A percentile compares a stretch with the other conserved stretches of the same genome.
Evolutionary conservation across 495 filamentous ascomycete species (phyloP).

Genomic region (Daldinia vernicosa): DNA sequence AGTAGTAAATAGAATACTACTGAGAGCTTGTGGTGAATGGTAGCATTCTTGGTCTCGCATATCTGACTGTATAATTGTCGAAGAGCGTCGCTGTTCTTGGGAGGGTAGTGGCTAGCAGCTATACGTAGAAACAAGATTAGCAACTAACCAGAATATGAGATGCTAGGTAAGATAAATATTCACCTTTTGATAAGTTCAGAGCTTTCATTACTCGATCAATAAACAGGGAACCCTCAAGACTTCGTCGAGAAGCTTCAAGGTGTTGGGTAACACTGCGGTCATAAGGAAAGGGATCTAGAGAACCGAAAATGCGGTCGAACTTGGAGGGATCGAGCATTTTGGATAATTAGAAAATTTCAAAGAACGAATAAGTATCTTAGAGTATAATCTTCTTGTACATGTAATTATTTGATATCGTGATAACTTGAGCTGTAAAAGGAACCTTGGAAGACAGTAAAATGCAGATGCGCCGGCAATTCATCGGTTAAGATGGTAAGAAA

Average conservation of each 20-base stretch:
- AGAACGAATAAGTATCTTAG: neutral
- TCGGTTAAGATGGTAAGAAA: conserved; percentile 10
- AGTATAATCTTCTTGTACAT: neutral
- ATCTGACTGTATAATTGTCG: conserved; percentile 72
- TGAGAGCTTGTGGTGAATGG: conserved; percentile 77
- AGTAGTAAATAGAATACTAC: conserved; percentile 83
- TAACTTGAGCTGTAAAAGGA: neutral
- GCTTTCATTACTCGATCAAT: conserved; percentile 76
- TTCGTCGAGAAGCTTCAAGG: conserved; percentile 69
- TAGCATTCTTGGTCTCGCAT: conserved; percentile 61
- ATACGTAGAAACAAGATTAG: conserved; percentile 12
- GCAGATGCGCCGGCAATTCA: conserved; percentile 17
- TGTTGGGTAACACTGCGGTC: conserved; percentile 63
- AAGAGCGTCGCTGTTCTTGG: conserved; percentile 69
- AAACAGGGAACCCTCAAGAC: conserved; percentile 73
- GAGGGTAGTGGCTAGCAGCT: conserved; percentile 69
- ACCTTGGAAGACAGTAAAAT: neutral
- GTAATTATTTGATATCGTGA: neutral
- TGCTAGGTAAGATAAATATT: neutral
- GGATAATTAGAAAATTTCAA: neutral
- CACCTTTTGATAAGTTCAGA: conserved; percentile 75
- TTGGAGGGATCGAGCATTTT: conserved; percentile 58
- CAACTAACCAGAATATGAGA: neutral
- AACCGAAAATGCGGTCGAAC: conserved; percentile 71
- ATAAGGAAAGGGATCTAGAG: conserved; percentile 69